A percentile compares a stretch with the other conserved stretches of the same genome.
These are phyloP conservation scores for Ottelia alismoides DNA, from an alignment of 106 monocot genomes.

Conservation along the genomic window DNA sequence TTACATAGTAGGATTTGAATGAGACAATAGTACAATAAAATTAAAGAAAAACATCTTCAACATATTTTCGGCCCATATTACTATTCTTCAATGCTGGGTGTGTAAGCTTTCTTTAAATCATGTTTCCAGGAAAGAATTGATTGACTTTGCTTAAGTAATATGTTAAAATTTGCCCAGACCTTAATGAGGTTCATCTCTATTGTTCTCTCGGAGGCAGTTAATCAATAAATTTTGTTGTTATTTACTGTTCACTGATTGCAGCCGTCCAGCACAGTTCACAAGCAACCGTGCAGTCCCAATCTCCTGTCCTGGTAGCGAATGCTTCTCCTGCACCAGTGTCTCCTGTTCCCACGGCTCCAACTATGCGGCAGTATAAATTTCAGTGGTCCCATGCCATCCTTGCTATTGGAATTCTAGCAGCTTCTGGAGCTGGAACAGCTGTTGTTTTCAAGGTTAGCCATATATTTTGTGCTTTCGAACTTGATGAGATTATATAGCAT, in stretches of 20 bases:
- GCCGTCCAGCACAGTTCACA: constrained; percentile 24
- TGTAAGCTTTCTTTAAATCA: too few relatives aligned
- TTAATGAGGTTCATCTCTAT: not conserved
- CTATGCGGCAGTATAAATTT: constrained; percentile 20
- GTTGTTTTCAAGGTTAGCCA: constrained; percentile 87
- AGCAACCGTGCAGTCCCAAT: constrained; percentile 19
- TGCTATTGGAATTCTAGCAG: constrained; percentile 61
- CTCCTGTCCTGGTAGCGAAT: constrained; percentile 18
- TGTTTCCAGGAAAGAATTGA: too few relatives aligned
- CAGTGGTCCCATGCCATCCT: constrained; percentile 61
- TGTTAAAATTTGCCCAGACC: not conserved
- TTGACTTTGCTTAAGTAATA: not conserved
- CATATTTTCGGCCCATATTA: too few relatives aligned
- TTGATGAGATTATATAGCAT: too few relatives aligned
- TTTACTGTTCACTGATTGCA: constrained; percentile 13
- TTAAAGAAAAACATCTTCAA: too few relatives aligned
- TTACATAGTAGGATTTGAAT: too few relatives aligned
- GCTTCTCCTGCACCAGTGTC: constrained; percentile 20
- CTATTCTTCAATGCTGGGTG: too few relatives aligned
- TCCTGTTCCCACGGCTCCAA: constrained; percentile 17
- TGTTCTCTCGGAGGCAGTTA: not conserved
- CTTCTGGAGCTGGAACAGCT: constrained; percentile 76
- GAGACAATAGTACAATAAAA: too few relatives aligned
- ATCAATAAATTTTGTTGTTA: not conserved
- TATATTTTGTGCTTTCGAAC: too few relatives aligned